A percentile compares a stretch with the other conserved stretches of the same genome.
Conservation (phyloP, 208 protist genomes). For the Trypanosoma congolense region DNA sequence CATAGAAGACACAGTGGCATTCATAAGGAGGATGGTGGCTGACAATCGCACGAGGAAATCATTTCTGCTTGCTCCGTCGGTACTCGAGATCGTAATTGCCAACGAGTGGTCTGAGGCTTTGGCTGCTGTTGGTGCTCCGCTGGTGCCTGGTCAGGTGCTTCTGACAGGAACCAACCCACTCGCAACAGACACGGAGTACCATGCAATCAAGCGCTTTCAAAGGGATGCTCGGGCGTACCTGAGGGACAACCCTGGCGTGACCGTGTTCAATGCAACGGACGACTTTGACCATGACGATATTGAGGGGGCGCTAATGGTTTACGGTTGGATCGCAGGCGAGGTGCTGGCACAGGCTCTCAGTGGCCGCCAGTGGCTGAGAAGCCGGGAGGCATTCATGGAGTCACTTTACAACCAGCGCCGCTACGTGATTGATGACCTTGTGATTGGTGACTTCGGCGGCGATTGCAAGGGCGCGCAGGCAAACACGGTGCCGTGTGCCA, state of each 20-base stretch:
- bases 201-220: not conserved
- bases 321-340: conserved; percentile 38
- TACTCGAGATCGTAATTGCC: not conserved
- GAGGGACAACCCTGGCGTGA: not conserved
- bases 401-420: conserved; percentile 23
- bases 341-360: conserved; percentile 22
- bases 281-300: conserved; percentile 17
- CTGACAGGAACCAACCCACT: conserved; percentile 3
- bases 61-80: no score
- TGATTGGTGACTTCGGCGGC: conserved; percentile 26
- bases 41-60: no score
- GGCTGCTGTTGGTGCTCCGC: not conserved
- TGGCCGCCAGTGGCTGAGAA: conserved; percentile 8
- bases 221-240: not conserved
- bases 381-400: conserved; percentile 7
- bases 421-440: conserved; percentile 20
- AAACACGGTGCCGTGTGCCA: conserved; percentile 9
- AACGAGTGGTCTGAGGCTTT: not conserved
- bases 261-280: conserved; percentile 1
- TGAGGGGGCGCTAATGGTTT: conserved; percentile 27
- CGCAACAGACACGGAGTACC: not conserved
- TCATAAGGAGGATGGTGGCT: no score
- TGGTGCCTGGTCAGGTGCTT: not conserved
- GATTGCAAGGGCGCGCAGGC: conserved; percentile 2
- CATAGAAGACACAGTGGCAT: no score